Evolutionary conservation across 306 rosid genomes (phyloP).

Genomic region (Cucumis sativus): Cucumber_9930_V3 NC_026655.2:29439501-29440000

Average conservation of each 20-base stretch:
- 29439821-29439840: conserved; percentile 18
- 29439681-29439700: conserved; percentile 62
- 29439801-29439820: conserved; percentile 62
- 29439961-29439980: conserved; percentile 51
- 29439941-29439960: conserved; percentile 86
- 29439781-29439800: conserved; percentile 27
- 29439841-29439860: background rate
- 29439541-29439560: background rate
- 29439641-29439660: conserved; percentile 67
- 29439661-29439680: conserved; percentile 57
- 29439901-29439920: conserved; percentile 57
- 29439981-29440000: conserved; percentile 82
- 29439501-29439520: background rate
- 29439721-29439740: background rate
- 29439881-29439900: background rate
- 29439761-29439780: conserved; percentile 6
- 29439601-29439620: conserved; percentile 45
- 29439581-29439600: background rate
- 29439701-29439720: conserved; percentile 24
- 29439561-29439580: background rate
- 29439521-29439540: background rate
- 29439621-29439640: conserved; percentile 97
- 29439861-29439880: background rate
- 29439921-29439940: conserved; percentile 82
- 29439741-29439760: conserved; percentile 8